These are phyloP conservation scores for Alternaria conjuncta DNA, from an alignment of 2,329 filamentous ascomycete genomes.

Conservation along the genomic window DNA sequence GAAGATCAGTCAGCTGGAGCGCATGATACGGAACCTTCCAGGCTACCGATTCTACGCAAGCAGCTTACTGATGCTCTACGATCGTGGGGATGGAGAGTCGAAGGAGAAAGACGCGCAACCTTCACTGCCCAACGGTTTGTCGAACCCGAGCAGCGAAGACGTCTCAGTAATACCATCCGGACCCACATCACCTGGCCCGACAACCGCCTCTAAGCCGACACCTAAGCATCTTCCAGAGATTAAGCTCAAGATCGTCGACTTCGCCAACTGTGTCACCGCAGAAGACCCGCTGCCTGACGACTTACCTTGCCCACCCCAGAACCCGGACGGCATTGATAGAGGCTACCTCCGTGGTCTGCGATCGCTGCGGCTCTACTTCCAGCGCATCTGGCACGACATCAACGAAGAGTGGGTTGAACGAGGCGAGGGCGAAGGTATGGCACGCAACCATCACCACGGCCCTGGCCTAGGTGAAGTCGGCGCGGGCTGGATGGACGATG, in stretches of 20 bases:
- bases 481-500: conserved; percentile 44
- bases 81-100: conserved; percentile 72
- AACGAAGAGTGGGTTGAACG: conserved; percentile 55
- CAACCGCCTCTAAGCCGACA: conserved; percentile 13
- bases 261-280: conserved; percentile 94
- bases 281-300: conserved; percentile 70
- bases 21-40: conserved; percentile 77
- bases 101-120: conserved; percentile 40
- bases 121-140: conserved; percentile 16
- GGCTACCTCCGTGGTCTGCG: conserved; percentile 88
- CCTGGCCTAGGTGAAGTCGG: conserved; percentile 42
- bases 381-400: conserved; percentile 83
- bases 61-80: conserved; percentile 93
- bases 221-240: conserved; percentile 60
- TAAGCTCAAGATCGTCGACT: conserved; percentile 97
- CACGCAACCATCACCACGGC: conserved; percentile 38
- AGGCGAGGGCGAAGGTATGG: conserved; percentile 51
- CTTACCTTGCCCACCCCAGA: conserved; percentile 75
- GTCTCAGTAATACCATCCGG: conserved; percentile 32
- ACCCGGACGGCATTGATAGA: conserved; percentile 80
- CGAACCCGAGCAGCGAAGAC: conserved; percentile 29
- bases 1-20: conserved; percentile 82
- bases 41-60: conserved; percentile 96
- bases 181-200: conserved; percentile 25
- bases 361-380: conserved; percentile 81